Evolutionary conservation across 768 basidiomycete genomes (phyloP).

Genomic region (Psilocybe azurescens): DNA sequence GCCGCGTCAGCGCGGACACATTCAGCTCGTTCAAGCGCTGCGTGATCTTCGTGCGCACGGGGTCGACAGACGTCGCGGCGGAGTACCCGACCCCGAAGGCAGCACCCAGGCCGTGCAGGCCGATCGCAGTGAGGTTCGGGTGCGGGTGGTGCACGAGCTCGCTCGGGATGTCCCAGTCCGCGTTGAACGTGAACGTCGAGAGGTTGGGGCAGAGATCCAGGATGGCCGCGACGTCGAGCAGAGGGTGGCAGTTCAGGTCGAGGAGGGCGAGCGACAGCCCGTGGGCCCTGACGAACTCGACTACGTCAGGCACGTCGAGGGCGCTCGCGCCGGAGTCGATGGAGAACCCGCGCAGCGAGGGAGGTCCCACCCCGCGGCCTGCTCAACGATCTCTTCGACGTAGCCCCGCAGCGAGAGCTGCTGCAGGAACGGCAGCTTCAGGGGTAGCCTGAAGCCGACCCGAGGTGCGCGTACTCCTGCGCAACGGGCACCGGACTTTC

Average conservation of each 20-base stretch:
- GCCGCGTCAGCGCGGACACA: constrained; percentile 54
- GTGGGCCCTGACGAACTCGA: constrained; percentile 63
- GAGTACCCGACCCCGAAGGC: constrained; percentile 72
- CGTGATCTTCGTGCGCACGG: constrained; percentile 42
- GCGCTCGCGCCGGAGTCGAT: constrained; percentile 55
- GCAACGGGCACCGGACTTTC: constrained; percentile 41
- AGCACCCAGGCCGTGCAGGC: constrained; percentile 69
- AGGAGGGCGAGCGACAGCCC: constrained; percentile 65
- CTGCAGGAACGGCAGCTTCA: constrained; percentile 59
- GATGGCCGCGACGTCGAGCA: constrained; percentile 60
- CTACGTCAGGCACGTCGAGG: constrained; percentile 60
- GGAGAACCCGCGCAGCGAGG: constrained; percentile 60
- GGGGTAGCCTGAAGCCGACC: constrained; percentile 61
- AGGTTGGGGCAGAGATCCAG: constrained; percentile 70
- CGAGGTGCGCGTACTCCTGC: constrained; percentile 50
- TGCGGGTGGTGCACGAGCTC: constrained; percentile 59
- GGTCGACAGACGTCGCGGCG: constrained; percentile 24
- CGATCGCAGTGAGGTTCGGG: constrained; percentile 60
- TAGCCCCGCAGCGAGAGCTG: constrained; percentile 69
- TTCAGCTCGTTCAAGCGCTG: constrained; percentile 71
- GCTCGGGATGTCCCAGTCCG: constrained; percentile 61
- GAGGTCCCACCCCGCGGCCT: constrained; percentile 67
- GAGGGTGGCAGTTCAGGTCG: constrained; percentile 64
- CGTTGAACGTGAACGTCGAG: constrained; percentile 73
- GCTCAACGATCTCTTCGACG: constrained; percentile 70